Percentiles rank a stretch among this genome's conserved stretches.
phyloP scores from a whole-genome alignment of 495 filamentous ascomycete genomes.

The Cetradonia linearis region DNA sequence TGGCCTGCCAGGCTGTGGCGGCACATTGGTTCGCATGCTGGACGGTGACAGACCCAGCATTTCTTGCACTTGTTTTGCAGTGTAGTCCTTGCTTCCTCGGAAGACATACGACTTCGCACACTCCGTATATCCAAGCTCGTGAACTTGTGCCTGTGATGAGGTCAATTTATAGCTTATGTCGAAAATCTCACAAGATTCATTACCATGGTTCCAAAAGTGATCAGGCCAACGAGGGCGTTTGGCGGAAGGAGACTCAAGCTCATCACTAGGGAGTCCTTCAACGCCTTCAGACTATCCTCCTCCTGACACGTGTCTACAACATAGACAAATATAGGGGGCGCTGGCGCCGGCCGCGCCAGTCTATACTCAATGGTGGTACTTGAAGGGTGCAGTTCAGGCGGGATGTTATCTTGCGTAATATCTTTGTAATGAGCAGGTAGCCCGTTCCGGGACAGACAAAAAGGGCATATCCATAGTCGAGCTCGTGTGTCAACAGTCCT shows the following conservation, averaged over 20 bases:
- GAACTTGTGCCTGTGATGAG: conserved; percentile 68
- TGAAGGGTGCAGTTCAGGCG: conserved; percentile 82
- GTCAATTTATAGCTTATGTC: conserved; percentile 26
- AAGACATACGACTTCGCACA: conserved; percentile 99
- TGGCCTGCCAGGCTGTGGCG: conserved; percentile 67
- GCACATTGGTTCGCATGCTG: conserved; percentile 67
- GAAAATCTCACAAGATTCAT: conserved; percentile 11
- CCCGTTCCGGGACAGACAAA: conserved; percentile 90
- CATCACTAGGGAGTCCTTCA: conserved; percentile 96
- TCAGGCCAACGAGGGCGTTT: conserved; percentile 85
- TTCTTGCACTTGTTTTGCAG: conserved; percentile 93
- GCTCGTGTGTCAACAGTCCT: conserved; percentile 95
- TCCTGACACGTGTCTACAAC: conserved; percentile 99
- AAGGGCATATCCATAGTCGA: conserved; percentile 96
- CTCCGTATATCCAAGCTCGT: conserved; percentile 96
- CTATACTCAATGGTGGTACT: conserved; percentile 98
- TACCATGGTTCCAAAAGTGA: conserved; percentile 97
- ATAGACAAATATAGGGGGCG: conserved; percentile 93
- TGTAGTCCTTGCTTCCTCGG: conserved; percentile 94
- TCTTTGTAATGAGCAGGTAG: conserved; percentile 98
- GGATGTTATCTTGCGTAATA: conserved; percentile 89
- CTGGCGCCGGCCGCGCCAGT: conserved; percentile 82
- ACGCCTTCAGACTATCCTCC: conserved; percentile 87
- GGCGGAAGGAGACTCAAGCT: conserved; percentile 90
- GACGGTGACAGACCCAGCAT: conserved; percentile 78